Conservation (phyloP, 2,329 filamentous ascomycete genomes). For the Furcasterigmium furcatum region DNA sequence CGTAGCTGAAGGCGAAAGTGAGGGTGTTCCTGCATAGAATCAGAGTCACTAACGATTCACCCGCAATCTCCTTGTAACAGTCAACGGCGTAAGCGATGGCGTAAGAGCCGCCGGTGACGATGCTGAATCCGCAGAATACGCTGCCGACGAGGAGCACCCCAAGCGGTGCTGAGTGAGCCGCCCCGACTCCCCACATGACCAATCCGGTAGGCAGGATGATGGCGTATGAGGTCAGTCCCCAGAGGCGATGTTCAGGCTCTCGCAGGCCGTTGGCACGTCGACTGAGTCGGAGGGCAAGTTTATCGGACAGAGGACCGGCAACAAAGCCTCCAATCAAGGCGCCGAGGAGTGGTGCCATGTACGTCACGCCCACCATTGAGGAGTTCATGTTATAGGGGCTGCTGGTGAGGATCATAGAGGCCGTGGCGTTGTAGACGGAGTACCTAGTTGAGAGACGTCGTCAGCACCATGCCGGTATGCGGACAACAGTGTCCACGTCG, state of each 20-base stretch:
- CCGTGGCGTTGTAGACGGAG: slow-evolving; percentile 36
- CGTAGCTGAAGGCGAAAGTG: slow-evolving; percentile 29
- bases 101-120: slow-evolving; percentile 29
- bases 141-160: slow-evolving; percentile 37
- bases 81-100: slow-evolving; percentile 37
- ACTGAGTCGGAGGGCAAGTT: slow-evolving; percentile 30
- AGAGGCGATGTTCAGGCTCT: slow-evolving; percentile 38
- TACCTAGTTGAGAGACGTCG: not conserved
- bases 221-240: slow-evolving; percentile 26
- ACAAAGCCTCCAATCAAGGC: slow-evolving; percentile 17
- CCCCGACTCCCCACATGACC: slow-evolving; percentile 24
- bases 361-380: slow-evolving; percentile 33
- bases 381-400: slow-evolving; percentile 33
- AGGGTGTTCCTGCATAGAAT: slow-evolving; percentile 35
- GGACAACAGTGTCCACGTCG: too few relatives aligned
- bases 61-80: slow-evolving; percentile 33
- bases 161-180: slow-evolving; percentile 34
- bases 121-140: slow-evolving; percentile 27
- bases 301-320: slow-evolving; percentile 33
- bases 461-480: too few relatives aligned
- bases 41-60: slow-evolving; percentile 33
- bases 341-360: slow-evolving; percentile 31
- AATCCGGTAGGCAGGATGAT: slow-evolving; percentile 3
- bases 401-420: slow-evolving; percentile 32
- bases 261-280: slow-evolving; percentile 36